Evolutionary conservation across 1,139 yeast genomes (phyloP).

Genomic region (Suhomyces terraborum): DNA sequence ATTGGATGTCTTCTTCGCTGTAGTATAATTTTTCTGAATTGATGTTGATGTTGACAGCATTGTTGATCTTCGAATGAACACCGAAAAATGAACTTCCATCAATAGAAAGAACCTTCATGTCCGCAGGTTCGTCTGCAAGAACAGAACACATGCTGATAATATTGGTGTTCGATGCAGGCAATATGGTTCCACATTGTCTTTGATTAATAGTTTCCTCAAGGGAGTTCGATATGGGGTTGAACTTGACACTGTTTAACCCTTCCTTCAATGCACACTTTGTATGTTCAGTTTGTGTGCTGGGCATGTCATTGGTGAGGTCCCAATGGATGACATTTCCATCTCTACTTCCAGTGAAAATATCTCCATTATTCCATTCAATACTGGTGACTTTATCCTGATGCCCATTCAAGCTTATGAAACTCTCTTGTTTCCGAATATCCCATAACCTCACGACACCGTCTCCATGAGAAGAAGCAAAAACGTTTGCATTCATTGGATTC

Average conservation of each 20-base stretch:
- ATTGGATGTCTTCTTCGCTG: constrained; percentile 35
- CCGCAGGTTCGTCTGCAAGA: constrained; percentile 28
- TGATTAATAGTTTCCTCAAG: constrained; percentile 37
- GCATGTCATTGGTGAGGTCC: constrained; percentile 51
- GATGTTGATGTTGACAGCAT: constrained; percentile 30
- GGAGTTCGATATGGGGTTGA: constrained; percentile 34
- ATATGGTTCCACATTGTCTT: constrained; percentile 61
- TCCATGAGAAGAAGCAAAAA: constrained; percentile 66
- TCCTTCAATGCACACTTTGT: constrained; percentile 48
- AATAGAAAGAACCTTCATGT: constrained; percentile 48
- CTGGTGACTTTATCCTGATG: constrained; percentile 57
- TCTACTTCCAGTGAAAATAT: constrained; percentile 63
- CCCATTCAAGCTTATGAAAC: constrained; percentile 56
- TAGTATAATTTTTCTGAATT: constrained; percentile 33
- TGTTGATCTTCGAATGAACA: constrained; percentile 48
- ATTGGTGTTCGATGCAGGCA: constrained; percentile 58
- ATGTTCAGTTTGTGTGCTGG: constrained; percentile 23
- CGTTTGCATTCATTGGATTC: constrained; percentile 61
- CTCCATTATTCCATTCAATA: constrained; percentile 63
- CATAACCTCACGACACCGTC: constrained; percentile 65
- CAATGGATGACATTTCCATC: constrained; percentile 78
- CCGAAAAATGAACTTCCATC: constrained; percentile 60
- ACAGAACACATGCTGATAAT: constrained; percentile 48
- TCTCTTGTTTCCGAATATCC: constrained; percentile 69
- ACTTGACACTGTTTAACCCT: constrained; percentile 47